These are phyloP conservation scores for Rhododendron henanense DNA, from an alignment of 148 eudicot genomes.

Conservation along the genomic window DNA sequence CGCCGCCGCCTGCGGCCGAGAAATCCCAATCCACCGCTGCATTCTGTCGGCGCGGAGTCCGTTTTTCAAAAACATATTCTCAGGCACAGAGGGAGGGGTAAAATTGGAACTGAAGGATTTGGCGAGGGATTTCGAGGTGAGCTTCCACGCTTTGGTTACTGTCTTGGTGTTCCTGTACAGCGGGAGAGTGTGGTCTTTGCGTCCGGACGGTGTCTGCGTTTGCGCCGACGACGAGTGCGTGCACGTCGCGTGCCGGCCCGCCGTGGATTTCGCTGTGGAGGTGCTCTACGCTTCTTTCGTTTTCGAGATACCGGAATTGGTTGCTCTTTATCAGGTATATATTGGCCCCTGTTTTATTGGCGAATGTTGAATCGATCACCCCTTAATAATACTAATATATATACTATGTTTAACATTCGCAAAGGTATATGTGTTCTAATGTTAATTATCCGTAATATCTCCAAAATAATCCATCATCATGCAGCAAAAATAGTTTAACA, in stretches of 20 bases:
- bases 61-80: slow-evolving; percentile 38
- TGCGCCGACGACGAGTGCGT: slow-evolving; percentile 73
- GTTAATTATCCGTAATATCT: too few relatives aligned
- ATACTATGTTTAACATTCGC: too few relatives aligned
- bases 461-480: too few relatives aligned
- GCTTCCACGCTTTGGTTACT: slow-evolving; percentile 57
- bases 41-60: slow-evolving; percentile 60
- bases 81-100: slow-evolving; percentile 21
- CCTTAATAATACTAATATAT: too few relatives aligned
- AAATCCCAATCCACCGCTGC: slow-evolving; percentile 68
- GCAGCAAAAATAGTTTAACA: too few relatives aligned
- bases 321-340: slow-evolving; percentile 62
- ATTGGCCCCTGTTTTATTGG: too few relatives aligned
- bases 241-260: slow-evolving; percentile 71
- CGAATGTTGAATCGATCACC: too few relatives aligned
- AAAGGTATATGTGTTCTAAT: too few relatives aligned
- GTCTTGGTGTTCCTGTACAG: slow-evolving; percentile 67
- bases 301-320: slow-evolving; percentile 66
- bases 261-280: slow-evolving; percentile 58
- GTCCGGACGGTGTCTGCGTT: slow-evolving; percentile 49
- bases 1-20: slow-evolving; percentile 33
- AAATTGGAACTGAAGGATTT: slow-evolving; percentile 57
- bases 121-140: slow-evolving; percentile 49
- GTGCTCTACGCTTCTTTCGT: slow-evolving; percentile 59
- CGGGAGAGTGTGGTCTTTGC: slow-evolving; percentile 44